Conservation (phyloP, 2,329 filamentous ascomycete species). For the Pseudocercospora fijiensis region DNA sequence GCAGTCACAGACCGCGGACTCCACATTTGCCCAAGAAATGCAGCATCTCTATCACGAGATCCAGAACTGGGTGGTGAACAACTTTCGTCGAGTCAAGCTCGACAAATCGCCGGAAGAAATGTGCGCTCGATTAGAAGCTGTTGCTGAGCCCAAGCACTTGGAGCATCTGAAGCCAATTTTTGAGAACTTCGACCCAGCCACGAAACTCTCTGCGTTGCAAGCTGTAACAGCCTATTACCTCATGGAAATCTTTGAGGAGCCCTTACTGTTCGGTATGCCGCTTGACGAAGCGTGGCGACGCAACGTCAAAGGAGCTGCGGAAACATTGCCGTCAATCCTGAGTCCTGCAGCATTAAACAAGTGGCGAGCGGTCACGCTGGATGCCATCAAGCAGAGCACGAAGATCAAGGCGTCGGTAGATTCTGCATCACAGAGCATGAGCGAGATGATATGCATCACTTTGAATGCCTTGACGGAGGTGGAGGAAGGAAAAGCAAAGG, state of each 20-base stretch:
- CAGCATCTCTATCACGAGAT: constrained; percentile 62
- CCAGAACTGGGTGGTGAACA: constrained; percentile 72
- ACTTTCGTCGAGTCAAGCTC: constrained; percentile 64
- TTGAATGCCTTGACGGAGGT: constrained; percentile 32
- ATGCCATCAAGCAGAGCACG: constrained; percentile 56
- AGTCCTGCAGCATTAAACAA: constrained; percentile 57
- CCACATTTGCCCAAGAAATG: constrained; percentile 64
- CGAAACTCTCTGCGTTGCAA: constrained; percentile 64
- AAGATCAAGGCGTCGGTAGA: constrained; percentile 26
- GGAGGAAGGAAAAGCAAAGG: constrained; percentile 25
- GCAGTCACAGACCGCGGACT: constrained; percentile 63
- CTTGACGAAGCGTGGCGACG: constrained; percentile 43
- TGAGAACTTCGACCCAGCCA: constrained; percentile 53
- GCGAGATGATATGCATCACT: constrained; percentile 30
- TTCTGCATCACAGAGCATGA: constrained; percentile 26
- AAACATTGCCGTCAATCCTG: constrained; percentile 28
- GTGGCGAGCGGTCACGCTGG: constrained; percentile 65
- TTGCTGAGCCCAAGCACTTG: constrained; percentile 26
- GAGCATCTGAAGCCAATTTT: constrained; percentile 45
- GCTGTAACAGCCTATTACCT: constrained; percentile 60
- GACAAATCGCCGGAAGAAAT: constrained; percentile 28
- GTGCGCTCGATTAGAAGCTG: constrained; percentile 24
- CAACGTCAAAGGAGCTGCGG: constrained; percentile 26
- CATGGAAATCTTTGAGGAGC: constrained; percentile 60
- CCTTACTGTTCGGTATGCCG: constrained; percentile 63